phyloP scores from a whole-genome alignment of 1,284 basidiomycete genomes.

The Lignosus rhinocerotis region DNA sequence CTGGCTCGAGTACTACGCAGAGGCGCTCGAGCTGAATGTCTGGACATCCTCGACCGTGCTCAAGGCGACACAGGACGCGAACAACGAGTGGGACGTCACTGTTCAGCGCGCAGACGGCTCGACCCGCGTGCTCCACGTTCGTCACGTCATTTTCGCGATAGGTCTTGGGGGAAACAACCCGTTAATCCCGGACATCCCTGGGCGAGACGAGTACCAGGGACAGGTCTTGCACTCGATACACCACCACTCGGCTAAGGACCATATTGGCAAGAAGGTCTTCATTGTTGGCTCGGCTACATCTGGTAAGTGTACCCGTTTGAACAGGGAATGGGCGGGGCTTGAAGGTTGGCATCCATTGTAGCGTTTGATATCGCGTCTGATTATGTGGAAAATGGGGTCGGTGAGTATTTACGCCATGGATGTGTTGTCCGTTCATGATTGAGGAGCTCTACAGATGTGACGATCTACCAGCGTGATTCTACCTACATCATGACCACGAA shows the following conservation, averaged over 20 bases:
- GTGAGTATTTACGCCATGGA: constrained; percentile 26
- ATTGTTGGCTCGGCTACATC: constrained; percentile 52
- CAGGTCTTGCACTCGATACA: constrained; percentile 43
- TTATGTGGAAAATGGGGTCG: constrained; percentile 45
- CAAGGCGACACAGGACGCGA: constrained; percentile 44
- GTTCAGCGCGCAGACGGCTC: constrained; percentile 44
- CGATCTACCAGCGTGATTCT: constrained; percentile 62
- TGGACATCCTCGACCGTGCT: constrained; percentile 60
- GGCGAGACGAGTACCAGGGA: constrained; percentile 46
- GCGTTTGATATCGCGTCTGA: constrained; percentile 47
- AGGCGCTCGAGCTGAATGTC: constrained; percentile 62
- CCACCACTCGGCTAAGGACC: constrained; percentile 40
- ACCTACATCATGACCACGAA: constrained; percentile 62
- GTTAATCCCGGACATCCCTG: constrained; percentile 50
- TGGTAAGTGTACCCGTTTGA: constrained; percentile 30
- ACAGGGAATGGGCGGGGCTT: not conserved
- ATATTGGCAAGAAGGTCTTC: constrained; percentile 47
- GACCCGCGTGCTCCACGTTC: constrained; percentile 50
- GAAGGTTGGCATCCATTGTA: constrained; percentile 3
- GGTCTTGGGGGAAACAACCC: constrained; percentile 56
- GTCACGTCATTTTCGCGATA: constrained; percentile 62
- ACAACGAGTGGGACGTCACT: constrained; percentile 57
- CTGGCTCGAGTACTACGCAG: constrained; percentile 70
- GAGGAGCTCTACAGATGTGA: constrained; percentile 42
- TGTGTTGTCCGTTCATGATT: not conserved